Conservation (phyloP, 805 yeast genomes). For the Torulaspora maleeae region DNA sequence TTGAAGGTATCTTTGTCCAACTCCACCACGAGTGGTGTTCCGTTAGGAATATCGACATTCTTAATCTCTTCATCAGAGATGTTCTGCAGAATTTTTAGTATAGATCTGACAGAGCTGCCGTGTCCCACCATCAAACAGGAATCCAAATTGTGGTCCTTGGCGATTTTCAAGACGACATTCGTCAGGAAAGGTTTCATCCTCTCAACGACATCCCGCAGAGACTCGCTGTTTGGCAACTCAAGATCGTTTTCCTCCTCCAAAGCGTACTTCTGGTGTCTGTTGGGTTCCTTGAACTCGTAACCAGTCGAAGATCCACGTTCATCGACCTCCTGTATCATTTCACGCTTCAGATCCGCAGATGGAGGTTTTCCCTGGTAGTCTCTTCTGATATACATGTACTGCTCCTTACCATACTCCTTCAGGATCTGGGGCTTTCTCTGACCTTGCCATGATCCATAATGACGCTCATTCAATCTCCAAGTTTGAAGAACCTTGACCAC, state of each 20-base stretch:
- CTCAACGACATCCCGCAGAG: slow-evolving; percentile 64
- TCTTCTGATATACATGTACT: slow-evolving; percentile 76
- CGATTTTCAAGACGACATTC: slow-evolving; percentile 43
- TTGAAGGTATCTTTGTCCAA: slow-evolving; percentile 45
- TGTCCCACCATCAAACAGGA: slow-evolving; percentile 70
- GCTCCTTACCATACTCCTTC: slow-evolving; percentile 60
- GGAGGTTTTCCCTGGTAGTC: slow-evolving; percentile 74
- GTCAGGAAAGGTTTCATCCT: slow-evolving; percentile 58
- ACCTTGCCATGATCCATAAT: slow-evolving; percentile 80
- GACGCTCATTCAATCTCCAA: slow-evolving; percentile 82
- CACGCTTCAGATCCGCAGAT: slow-evolving; percentile 32
- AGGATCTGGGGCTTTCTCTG: slow-evolving; percentile 64
- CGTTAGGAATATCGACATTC: slow-evolving; percentile 75
- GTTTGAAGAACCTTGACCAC: slow-evolving; percentile 55
- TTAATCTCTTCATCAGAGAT: slow-evolving; percentile 67
- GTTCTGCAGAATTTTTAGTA: slow-evolving; percentile 61
- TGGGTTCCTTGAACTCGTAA: slow-evolving; percentile 37
- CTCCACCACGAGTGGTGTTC: slow-evolving; percentile 70
- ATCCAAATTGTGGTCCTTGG: slow-evolving; percentile 46
- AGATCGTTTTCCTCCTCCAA: slow-evolving; percentile 38
- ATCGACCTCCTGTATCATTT: slow-evolving; percentile 39
- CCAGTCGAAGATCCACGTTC: slow-evolving; percentile 32
- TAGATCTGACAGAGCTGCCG: slow-evolving; percentile 76
- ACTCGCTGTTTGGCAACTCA: slow-evolving; percentile 63
- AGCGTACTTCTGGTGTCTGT: slow-evolving; percentile 32